These are phyloP conservation scores for Boletus smithii DNA, from an alignment of 1,284 basidiomycete genomes.

Conservation along the genomic window DNA sequence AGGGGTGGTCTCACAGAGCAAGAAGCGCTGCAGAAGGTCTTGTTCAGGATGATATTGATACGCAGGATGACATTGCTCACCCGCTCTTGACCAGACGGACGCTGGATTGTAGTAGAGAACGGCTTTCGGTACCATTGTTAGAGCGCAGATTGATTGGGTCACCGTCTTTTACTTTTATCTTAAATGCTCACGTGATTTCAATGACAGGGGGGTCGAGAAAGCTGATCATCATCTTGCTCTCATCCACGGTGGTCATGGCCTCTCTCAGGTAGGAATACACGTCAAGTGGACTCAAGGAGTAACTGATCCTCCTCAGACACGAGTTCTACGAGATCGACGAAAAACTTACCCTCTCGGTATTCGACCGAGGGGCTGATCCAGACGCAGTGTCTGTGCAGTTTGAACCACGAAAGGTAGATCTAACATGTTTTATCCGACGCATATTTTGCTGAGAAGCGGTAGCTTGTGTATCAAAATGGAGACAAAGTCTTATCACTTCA, in stretches of 20 bases:
- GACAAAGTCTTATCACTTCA: constrained; percentile 63
- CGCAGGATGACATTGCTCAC: constrained; percentile 37
- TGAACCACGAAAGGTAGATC: constrained; percentile 57
- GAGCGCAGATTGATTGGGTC: no score
- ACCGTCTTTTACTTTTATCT: background rate
- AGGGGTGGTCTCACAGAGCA: constrained; percentile 40
- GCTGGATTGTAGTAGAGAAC: constrained; percentile 53
- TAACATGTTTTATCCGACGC: background rate
- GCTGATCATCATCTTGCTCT: background rate
- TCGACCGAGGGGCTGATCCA: constrained; percentile 74
- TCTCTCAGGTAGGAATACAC: constrained; percentile 39
- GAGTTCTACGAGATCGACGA: constrained; percentile 88
- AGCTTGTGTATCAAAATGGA: constrained; percentile 63
- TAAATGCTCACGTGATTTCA: constrained; percentile 21
- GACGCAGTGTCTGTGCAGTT: constrained; percentile 61
- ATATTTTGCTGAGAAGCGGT: background rate
- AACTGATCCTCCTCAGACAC: constrained; percentile 48
- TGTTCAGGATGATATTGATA: background rate
- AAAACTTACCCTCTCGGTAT: constrained; percentile 69
- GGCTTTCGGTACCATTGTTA: constrained; percentile 47
- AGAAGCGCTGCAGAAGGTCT: constrained; percentile 39
- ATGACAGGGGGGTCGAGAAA: constrained; percentile 19
- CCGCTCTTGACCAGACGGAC: constrained; percentile 61
- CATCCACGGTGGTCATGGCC: constrained; percentile 35
- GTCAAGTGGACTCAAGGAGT: background rate